Evolutionary conservation across 116 monocot species (phyloP).

Genomic region (Phalaenopsis hybrid): DNA sequence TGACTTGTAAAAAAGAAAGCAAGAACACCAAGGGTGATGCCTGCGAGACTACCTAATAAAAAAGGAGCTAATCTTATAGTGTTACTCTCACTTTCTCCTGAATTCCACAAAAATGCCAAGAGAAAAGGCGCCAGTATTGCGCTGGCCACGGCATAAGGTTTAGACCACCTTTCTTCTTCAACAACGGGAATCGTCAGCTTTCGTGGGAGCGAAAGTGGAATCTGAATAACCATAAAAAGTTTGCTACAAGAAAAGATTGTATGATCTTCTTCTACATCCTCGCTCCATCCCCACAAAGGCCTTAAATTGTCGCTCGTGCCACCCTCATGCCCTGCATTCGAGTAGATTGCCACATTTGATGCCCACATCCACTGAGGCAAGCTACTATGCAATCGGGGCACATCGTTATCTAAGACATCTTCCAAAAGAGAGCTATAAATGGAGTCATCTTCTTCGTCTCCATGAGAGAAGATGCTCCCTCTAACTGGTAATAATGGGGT

Average conservation of each 20-base stretch:
- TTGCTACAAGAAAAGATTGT: conserved; percentile 28
- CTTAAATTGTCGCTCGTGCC: conserved; percentile 18
- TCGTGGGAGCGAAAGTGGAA: conserved; percentile 70
- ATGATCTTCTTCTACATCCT: conserved; percentile 22
- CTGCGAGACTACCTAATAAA: conserved; percentile 23
- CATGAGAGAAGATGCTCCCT: conserved; percentile 61
- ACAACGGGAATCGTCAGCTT: conserved; percentile 81
- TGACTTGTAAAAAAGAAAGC: conserved; percentile 27
- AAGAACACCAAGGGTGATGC: conserved; percentile 24
- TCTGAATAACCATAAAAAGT: conserved; percentile 44
- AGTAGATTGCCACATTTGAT: conserved; percentile 86
- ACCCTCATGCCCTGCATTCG: conserved; percentile 32
- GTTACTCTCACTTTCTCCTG: conserved; percentile 7
- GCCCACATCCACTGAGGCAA: conserved; percentile 99
- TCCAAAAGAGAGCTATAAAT: conserved; percentile 58
- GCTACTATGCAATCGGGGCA: conserved; percentile 28
- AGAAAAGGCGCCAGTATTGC: conserved; percentile 24
- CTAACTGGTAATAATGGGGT: conserved; percentile 84
- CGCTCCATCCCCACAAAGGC: conserved; percentile 72
- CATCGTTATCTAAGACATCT: conserved; percentile 23
- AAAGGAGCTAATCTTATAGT: conserved; percentile 8
- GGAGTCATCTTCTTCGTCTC: conserved; percentile 54
- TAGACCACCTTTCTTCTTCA: conserved; percentile 86
- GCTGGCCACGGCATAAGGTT: conserved; percentile 22
- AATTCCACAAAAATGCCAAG: conserved; percentile 32